Evolutionary conservation across 768 basidiomycete genomes (phyloP).

Genomic region (Lepiota venenata): DNA sequence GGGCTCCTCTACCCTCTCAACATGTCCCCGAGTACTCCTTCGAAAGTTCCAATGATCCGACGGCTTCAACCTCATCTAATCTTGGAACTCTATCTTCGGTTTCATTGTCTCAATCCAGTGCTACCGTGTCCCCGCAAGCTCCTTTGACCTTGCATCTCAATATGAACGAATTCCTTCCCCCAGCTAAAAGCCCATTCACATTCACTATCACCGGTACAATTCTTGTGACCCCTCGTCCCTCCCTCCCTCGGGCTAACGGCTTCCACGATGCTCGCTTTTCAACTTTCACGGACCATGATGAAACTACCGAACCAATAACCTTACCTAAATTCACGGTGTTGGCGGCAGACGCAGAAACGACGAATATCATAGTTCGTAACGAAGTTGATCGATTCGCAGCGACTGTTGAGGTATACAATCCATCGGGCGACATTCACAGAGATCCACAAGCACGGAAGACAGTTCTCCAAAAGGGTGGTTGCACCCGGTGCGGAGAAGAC

Average conservation of each 20-base stretch:
- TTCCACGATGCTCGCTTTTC: slow-evolving; percentile 13
- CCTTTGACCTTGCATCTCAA: slow-evolving; percentile 77
- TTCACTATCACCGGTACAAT: slow-evolving; percentile 67
- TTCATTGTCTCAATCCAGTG: slow-evolving; percentile 37
- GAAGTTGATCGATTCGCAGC: slow-evolving; percentile 41
- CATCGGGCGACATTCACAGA: slow-evolving; percentile 47
- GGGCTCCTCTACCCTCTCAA: slow-evolving; percentile 67
- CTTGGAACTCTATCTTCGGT: slow-evolving; percentile 42
- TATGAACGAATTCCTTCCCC: slow-evolving; percentile 71
- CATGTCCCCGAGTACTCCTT: slow-evolving; percentile 74
- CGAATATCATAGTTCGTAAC: slow-evolving; percentile 57
- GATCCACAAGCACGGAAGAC: slow-evolving; percentile 64
- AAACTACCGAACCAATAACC: slow-evolving; percentile 43
- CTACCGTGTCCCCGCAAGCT: slow-evolving; percentile 43
- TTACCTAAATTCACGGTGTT: slow-evolving; percentile 70
- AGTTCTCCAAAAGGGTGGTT: slow-evolving; percentile 56
- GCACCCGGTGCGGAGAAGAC: slow-evolving; percentile 58
- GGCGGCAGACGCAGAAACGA: slow-evolving; percentile 60
- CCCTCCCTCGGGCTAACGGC: slow-evolving; percentile 24
- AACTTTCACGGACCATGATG: slow-evolving; percentile 7
- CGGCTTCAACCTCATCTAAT: slow-evolving; percentile 30
- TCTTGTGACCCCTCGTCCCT: slow-evolving; percentile 48
- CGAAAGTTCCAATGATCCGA: slow-evolving; percentile 45
- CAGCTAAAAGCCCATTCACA: slow-evolving; percentile 59
- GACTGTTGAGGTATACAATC: slow-evolving; percentile 60